Base-by-base conservation (phyloP, 2,329 filamentous ascomycete genomes). In the Cercospora sojina region DNA sequence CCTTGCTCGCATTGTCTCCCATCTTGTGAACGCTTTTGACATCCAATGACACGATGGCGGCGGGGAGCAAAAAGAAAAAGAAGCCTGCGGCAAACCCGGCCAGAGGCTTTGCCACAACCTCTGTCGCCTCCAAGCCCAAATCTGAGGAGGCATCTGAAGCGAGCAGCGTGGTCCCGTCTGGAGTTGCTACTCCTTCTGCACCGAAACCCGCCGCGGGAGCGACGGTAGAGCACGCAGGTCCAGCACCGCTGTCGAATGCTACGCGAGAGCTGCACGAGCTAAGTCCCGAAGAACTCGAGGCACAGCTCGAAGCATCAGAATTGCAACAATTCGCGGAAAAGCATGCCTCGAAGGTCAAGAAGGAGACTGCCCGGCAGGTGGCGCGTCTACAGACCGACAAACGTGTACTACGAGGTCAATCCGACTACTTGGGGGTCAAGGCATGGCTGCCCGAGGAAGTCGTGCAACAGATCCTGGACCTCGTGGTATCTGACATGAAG, bases 51-150 rank as follows among this genome's bases (percentile, higher is more conserved):
- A 57, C 20, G 16, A 63, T 63, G 60, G 18, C 60, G 31, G 25
- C 59, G 23, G 59, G 59, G 47, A 62, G 56, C 47, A 77, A 83
- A 69, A 97, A 96, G 82, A 97, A 97, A 83, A 96, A 92, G 84
- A 98, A 97, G 86, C 85, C 91, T 64, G 87, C 87, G 27, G 87
- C 90, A 32, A 98, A 97, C 79, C 92, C 93, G 67, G 92, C 93
- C 43, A 86, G 95, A 78, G 95, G 93, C 18, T 96, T 97, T 81
- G 92, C 94, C 70, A 99, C 95, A 5, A 96, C 92, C 12, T 98
- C 94, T 1, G 86, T 96, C 6, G 85, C 91, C 76, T 85, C 88
- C 8, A 86, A 91, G 77, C 83, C 86, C 55, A 92, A 94, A 75
- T 69, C 79, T 66, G 76, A 80, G 56, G 70, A 69, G 66, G 70